These are phyloP conservation scores for Candida broadrunensis DNA, from an alignment of 805 yeast genomes.

Conservation along the genomic window DNA sequence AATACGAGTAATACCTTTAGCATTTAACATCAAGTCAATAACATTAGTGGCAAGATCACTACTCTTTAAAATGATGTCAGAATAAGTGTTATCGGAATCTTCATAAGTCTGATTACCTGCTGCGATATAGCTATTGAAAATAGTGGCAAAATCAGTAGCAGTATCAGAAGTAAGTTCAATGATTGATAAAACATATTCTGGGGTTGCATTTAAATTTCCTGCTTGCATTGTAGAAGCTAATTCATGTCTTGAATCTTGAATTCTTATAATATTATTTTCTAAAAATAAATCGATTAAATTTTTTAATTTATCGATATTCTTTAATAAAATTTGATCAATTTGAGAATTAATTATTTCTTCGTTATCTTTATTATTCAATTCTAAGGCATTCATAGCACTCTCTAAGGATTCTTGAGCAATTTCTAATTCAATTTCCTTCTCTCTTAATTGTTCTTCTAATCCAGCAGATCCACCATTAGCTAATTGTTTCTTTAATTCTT, in stretches of 20 bases:
- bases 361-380: constrained; percentile 46
- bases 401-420: constrained; percentile 78
- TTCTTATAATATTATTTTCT: constrained; percentile 62
- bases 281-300: constrained; percentile 67
- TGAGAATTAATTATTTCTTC: constrained; percentile 57
- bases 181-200: constrained; percentile 63
- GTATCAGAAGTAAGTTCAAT: constrained; percentile 66
- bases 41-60: constrained; percentile 61
- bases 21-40: constrained; percentile 59
- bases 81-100: constrained; percentile 52
- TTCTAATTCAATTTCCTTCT: constrained; percentile 76
- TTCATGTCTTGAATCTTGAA: constrained; percentile 70
- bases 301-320: constrained; percentile 47
- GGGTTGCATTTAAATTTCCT: constrained; percentile 74
- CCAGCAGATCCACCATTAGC: constrained; percentile 30
- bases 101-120: constrained; percentile 58
- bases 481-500: constrained; percentile 48
- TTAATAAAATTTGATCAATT: constrained; percentile 50
- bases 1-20: constrained; percentile 65
- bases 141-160: constrained; percentile 77
- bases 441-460: constrained; percentile 49
- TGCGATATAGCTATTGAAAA: constrained; percentile 70
- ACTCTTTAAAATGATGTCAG: constrained; percentile 58
- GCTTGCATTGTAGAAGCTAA: constrained; percentile 79
- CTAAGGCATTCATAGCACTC: constrained; percentile 60